These are phyloP conservation scores for Fusarium camptoceras DNA, from an alignment of 2,329 filamentous ascomycete species.

Conservation along the genomic window DNA sequence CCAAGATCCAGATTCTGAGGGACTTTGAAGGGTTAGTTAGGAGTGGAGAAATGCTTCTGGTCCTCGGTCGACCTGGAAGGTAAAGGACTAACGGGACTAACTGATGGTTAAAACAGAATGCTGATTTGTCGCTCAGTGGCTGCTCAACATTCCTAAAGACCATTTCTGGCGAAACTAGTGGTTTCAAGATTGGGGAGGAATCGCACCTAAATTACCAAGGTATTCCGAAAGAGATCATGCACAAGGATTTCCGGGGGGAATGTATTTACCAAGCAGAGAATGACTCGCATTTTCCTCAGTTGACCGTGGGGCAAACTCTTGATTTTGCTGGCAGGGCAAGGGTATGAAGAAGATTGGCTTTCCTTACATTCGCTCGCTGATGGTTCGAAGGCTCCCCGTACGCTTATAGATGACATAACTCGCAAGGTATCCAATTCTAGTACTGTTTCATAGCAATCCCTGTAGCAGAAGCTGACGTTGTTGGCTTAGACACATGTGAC, in stretches of 20 bases:
- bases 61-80: slow-evolving; percentile 72
- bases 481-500: not conserved
- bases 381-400: not conserved
- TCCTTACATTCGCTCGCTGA: not conserved
- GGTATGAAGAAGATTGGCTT: not conserved
- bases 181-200: slow-evolving; percentile 74
- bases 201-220: slow-evolving; percentile 85
- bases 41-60: slow-evolving; percentile 77
- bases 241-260: slow-evolving; percentile 69
- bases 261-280: slow-evolving; percentile 86
- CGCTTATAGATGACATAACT: not conserved
- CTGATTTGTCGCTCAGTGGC: slow-evolving; percentile 55
- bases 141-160: slow-evolving; percentile 87
- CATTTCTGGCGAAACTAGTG: slow-evolving; percentile 81
- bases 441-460: not conserved
- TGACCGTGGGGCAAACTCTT: slow-evolving; percentile 80
- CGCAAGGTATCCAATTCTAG: not conserved
- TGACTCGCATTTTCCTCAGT: slow-evolving; percentile 80
- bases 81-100: not conserved
- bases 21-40: slow-evolving; percentile 73
- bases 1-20: slow-evolving; percentile 61
- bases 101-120: not conserved
- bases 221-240: slow-evolving; percentile 37
- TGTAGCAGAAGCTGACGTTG: not conserved
- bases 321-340: slow-evolving; percentile 64